Base-by-base conservation (phyloP, 495 filamentous ascomycete genomes). In the Aspergillus saccharolyticus region DNA sequence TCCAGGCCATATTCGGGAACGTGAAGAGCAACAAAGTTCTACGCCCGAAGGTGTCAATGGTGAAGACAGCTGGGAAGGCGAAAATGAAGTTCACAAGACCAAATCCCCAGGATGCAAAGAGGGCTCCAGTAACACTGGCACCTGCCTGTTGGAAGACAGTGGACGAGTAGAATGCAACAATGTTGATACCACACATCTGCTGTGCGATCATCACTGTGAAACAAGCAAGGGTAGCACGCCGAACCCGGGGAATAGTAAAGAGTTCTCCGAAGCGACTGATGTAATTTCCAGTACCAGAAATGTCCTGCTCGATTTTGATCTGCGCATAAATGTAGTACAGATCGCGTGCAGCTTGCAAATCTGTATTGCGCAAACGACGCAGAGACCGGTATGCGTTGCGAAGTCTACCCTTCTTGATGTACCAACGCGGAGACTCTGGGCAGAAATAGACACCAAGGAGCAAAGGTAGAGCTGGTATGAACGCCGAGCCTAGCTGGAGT, bases 121-220 rank as follows among this genome's bases (percentile, higher is more conserved):
- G 80, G 39, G 90, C 84, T 4, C 77, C 66, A 52, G 76, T 79
- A 16, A 80, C 70, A 52, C 42, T 69, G 18, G 82, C 81, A 19
- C 87, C 85, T 17, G 88, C 83, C 1, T 88, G 60, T 7, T 66
- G 62, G 74, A 93, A 93, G 50, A 94, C 78, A 2, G 88, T 88
- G 0, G 85, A 85, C 0, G 82, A 87, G 71, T 94, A 96, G 77
- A 93, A 94, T n/a, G 89, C 84, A 39, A 92, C 88, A 68, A 93
- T 88, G 73, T 68, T 74, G 67, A 75, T 88, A 58, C 89, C 88
- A 67, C 89, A 94, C 85, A 95, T 89, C 71, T 96, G 90, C 74
- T 94, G 88, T 1, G 80, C 85, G 61, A 89, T 79, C 83, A 89
- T 89, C 52, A 90, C 86, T 1, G 80, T 75, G 55, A 75, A 78